Base-by-base conservation (phyloP, 2,329 filamentous ascomycete species). In the Calonectria multiphialidica region DNA sequence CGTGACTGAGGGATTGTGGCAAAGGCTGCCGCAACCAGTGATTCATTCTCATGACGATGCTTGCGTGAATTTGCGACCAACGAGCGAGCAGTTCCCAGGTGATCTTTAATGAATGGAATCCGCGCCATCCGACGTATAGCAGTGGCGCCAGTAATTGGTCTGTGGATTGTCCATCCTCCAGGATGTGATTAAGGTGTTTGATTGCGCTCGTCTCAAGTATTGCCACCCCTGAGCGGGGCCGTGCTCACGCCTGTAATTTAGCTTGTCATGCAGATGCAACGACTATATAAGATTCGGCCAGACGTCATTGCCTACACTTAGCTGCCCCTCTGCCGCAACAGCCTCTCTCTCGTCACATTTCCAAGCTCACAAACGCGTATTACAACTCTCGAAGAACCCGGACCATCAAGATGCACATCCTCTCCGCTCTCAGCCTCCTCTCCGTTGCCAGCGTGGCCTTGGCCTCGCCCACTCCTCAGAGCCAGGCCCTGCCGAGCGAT, bases 171-270 rank as follows among this genome's bases (percentile, higher is more conserved):
- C 15, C 18, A 37, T 33, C n/a, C 49, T 7, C 0, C 49, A 33
- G 49, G 33, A 33, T 33, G 3, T 23, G 37, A 59, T 59, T 37
- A 59, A 59, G 53, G 33, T 59, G 53, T 59, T 59, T 59, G 53
- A 59, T 40, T 59, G 53, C 53, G 21, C 35, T 23, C 53, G 53
- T 59, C 53, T 59, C 53, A 40, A 59, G 53, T 59, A 15, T 13
- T 37, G 35, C 33, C 53, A 59, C 53, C 53, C 53, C 53, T 59
- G 53, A 59, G 33, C 21, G 33, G 53, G 53, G 53, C 53, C 53
- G 35, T 59, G 53, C 53, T 59, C 53, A 59, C 35, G 35, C 53
- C n/a, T 25, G 30, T 23, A 59, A 59, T 59, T 59, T 59, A 59
- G 37, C 23, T 37, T 1, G 35, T 59, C 53, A 59, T 59, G 53